A percentile compares a stretch with the other conserved stretches of the same genome.
phyloP scores from a whole-genome alignment of 2,329 filamentous ascomycete genomes.

The Penicillium sp. region DNA sequence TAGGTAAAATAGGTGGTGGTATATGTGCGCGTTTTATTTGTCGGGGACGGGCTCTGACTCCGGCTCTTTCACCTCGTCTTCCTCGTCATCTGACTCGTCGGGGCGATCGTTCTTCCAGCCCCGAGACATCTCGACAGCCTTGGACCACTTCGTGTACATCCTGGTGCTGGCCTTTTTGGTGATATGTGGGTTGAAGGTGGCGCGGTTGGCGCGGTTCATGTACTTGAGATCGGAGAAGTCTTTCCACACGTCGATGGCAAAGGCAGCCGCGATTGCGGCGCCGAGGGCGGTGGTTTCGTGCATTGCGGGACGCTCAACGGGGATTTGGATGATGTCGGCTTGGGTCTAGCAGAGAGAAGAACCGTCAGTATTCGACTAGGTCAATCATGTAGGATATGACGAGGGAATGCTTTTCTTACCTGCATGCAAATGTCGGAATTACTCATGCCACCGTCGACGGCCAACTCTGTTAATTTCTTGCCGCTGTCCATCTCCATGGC shows the following conservation, averaged over 20 bases:
- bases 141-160: conserved; percentile 73
- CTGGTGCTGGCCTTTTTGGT: conserved; percentile 60
- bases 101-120: conserved; percentile 62
- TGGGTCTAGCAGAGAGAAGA: conserved; percentile 58
- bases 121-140: conserved; percentile 77
- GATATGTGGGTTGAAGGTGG: conserved; percentile 71
- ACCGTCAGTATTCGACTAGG: conserved; percentile 12
- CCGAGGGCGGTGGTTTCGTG: conserved; percentile 88
- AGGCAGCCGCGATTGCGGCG: conserved; percentile 84
- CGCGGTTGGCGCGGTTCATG: conserved; percentile 72
- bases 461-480: conserved; percentile 74
- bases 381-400: conserved; percentile 53
- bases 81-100: conserved; percentile 28
- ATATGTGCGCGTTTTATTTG: not conserved
- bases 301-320: conserved; percentile 83
- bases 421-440: conserved; percentile 90
- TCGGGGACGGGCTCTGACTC: no score
- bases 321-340: conserved; percentile 82
- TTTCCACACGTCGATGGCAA: conserved; percentile 79
- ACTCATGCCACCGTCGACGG: conserved; percentile 87
- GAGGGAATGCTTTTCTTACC: conserved; percentile 42
- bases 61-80: not conserved
- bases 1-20: not conserved
- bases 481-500: conserved; percentile 88
- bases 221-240: conserved; percentile 73